These are phyloP conservation scores for Torulaspora gathmanii DNA, from an alignment of 805 yeast species.

Conservation along the genomic window DNA sequence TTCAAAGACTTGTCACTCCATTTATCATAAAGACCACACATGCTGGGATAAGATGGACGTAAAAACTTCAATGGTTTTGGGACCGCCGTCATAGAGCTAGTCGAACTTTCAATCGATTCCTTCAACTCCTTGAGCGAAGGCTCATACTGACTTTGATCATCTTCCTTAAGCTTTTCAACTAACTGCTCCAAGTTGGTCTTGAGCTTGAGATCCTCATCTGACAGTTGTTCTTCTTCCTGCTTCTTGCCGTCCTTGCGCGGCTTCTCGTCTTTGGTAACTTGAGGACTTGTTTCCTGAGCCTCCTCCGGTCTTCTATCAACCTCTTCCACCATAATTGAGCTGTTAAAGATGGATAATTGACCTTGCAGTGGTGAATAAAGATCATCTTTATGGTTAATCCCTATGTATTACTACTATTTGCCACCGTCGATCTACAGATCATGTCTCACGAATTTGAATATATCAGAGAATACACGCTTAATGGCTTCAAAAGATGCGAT, in stretches of 20 bases:
- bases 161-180: constrained; percentile 69
- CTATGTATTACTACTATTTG: constrained; percentile 5
- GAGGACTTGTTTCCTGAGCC: constrained; percentile 12
- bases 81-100: constrained; percentile 98
- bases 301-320: constrained; percentile 15
- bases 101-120: constrained; percentile 78
- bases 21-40: constrained; percentile 58
- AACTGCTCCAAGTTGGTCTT: constrained; percentile 81
- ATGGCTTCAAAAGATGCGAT: background rate
- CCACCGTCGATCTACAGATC: constrained; percentile 5
- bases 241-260: constrained; percentile 28
- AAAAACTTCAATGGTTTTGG: constrained; percentile 97
- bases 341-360: background rate
- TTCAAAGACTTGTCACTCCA: constrained; percentile 55
- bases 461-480: background rate
- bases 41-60: constrained; percentile 75
- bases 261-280: constrained; percentile 14
- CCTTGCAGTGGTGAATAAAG: background rate
- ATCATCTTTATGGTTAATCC: background rate
- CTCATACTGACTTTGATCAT: constrained; percentile 44
- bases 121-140: constrained; percentile 68
- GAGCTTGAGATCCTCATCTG: constrained; percentile 87
- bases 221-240: constrained; percentile 69
- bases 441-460: background rate
- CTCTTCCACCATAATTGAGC: constrained; percentile 18